These are phyloP conservation scores for Diddensiella caesifluorescens DNA, from an alignment of 805 yeast species.

Conservation along the genomic window DNA sequence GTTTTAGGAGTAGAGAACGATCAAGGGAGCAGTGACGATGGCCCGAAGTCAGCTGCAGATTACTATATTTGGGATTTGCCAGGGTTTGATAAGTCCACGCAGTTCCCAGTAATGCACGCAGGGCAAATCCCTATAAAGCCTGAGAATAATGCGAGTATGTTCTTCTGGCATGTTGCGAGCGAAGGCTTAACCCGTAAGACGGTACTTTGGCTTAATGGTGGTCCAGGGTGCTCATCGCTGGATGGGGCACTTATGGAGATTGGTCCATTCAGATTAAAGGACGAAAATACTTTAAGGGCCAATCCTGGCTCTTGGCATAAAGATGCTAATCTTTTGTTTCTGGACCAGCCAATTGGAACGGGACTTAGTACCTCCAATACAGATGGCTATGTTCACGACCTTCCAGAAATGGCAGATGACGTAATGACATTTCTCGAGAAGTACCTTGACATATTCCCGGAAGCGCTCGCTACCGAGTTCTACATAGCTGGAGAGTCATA, in stretches of 20 bases:
- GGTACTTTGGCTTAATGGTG: constrained; percentile 89
- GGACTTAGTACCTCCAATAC: constrained; percentile 70
- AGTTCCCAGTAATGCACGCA: constrained; percentile 42
- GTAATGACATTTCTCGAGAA: constrained; percentile 60
- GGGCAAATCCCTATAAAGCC: constrained; percentile 54
- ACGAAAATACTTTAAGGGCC: constrained; percentile 38
- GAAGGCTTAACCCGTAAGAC: constrained; percentile 32
- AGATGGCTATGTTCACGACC: constrained; percentile 34
- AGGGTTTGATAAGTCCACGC: constrained; percentile 24
- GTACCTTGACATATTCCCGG: constrained; percentile 69
- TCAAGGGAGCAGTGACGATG: constrained; percentile 1
- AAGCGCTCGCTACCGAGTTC: constrained; percentile 56
- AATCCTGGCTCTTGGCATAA: constrained; percentile 84
- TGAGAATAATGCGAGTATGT: constrained; percentile 53
- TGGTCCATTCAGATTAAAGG: constrained; percentile 74
- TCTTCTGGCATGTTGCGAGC: constrained; percentile 66
- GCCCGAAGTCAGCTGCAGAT: constrained; percentile 21
- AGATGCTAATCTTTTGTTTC: constrained; percentile 69
- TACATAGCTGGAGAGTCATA: constrained; percentile 91
- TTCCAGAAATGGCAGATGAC: constrained; percentile 50
- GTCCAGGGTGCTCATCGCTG: constrained; percentile 98
- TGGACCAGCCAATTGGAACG: constrained; percentile 94
- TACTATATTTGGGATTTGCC: constrained; percentile 32
- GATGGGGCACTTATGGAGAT: constrained; percentile 93
- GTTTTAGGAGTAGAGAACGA: neutral